A percentile compares a stretch with the other conserved stretches of the same genome.
These are phyloP conservation scores for Drechslerella coelobrocha DNA, from an alignment of 2,329 filamentous ascomycete species.

Conservation along the genomic window DNA sequence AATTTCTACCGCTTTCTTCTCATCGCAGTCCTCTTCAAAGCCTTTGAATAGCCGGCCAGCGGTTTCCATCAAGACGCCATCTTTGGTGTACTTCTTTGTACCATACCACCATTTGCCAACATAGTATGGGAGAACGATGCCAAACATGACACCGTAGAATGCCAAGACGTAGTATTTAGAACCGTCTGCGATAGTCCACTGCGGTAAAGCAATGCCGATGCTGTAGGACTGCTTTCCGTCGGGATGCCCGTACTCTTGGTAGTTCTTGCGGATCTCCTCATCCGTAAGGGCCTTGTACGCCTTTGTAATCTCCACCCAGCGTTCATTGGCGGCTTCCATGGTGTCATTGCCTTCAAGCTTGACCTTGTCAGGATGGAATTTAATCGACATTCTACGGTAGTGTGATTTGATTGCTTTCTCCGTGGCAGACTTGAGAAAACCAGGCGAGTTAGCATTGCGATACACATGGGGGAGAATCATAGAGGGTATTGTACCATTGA, in stretches of 20 bases:
- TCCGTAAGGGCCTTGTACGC: constrained; percentile 98
- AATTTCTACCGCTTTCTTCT: constrained; percentile 78
- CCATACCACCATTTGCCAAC: constrained; percentile 99
- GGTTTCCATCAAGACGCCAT: constrained; percentile 89
- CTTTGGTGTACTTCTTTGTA: constrained; percentile 88
- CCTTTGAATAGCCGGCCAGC: constrained; percentile 94
- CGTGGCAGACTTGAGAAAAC: constrained; percentile 66
- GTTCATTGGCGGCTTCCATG: constrained; percentile 78
- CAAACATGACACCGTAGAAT: constrained; percentile 85
- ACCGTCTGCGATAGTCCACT: constrained; percentile 89
- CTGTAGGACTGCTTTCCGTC: constrained; percentile 98
- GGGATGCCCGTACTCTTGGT: constrained; percentile 91
- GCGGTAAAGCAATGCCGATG: constrained; percentile 93
- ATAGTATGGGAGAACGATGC: constrained; percentile 86
- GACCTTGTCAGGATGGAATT: constrained; percentile 91
- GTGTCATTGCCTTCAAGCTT: constrained; percentile 93
- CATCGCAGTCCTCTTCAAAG: constrained; percentile 82
- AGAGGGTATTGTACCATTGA: constrained; percentile 67
- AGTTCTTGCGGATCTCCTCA: constrained; percentile 96
- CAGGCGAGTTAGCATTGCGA: not conserved
- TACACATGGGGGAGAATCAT: not conserved
- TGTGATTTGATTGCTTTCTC: constrained; percentile 92
- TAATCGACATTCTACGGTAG: constrained; percentile 84
- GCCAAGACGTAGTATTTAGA: constrained; percentile 95
- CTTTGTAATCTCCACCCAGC: constrained; percentile 94